Percentiles rank a stretch among this genome's conserved stretches.
Evolutionary conservation across 805 yeast species (phyloP).

Genomic region (Candida palmyrensis): DNA sequence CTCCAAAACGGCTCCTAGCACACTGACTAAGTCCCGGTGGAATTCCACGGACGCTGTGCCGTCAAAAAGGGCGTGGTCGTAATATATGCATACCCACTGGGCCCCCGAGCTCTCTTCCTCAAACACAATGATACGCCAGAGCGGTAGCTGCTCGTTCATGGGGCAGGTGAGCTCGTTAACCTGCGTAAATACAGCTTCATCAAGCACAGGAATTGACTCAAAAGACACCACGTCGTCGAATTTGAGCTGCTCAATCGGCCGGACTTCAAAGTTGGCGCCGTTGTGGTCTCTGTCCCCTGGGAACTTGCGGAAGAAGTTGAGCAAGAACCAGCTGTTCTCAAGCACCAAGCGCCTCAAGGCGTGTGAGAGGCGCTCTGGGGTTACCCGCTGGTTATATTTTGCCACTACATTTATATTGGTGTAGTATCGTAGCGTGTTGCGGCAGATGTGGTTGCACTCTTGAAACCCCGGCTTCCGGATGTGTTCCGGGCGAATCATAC

Average conservation of each 20-base stretch:
- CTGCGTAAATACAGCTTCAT: slow-evolving; percentile 8
- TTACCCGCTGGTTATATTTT: slow-evolving; percentile 11
- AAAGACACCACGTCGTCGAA: slow-evolving; percentile 18
- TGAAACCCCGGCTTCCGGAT: slow-evolving; percentile 20
- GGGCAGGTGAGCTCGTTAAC: slow-evolving; percentile 9
- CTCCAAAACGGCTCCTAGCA: slow-evolving; percentile 5
- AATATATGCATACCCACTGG: slow-evolving; percentile 16
- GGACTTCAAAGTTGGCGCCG: slow-evolving; percentile 10
- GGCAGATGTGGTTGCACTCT: slow-evolving; percentile 19
- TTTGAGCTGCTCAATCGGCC: slow-evolving; percentile 12
- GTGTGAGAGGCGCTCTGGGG: slow-evolving; percentile 10
- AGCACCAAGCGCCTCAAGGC: slow-evolving; percentile 12
- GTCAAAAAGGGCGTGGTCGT: slow-evolving; percentile 27
- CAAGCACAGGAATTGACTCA: slow-evolving; percentile 7
- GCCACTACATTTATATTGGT: slow-evolving; percentile 21
- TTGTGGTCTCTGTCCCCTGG: slow-evolving; percentile 5
- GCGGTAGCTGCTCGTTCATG: slow-evolving; percentile 10
- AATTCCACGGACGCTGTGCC: slow-evolving; percentile 27
- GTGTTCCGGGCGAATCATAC: too few relatives aligned
- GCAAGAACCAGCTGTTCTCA: slow-evolving; percentile 12
- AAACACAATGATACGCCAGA: slow-evolving; percentile 17
- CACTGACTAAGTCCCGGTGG: slow-evolving; percentile 17
- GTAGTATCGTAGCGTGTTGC: slow-evolving; percentile 14
- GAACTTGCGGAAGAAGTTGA: slow-evolving; percentile 13
- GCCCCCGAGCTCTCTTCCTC: slow-evolving; percentile 8